These are phyloP conservation scores for Myriosclerotinia curreyana DNA, from an alignment of 2,329 filamentous ascomycete genomes.

Conservation along the genomic window DNA sequence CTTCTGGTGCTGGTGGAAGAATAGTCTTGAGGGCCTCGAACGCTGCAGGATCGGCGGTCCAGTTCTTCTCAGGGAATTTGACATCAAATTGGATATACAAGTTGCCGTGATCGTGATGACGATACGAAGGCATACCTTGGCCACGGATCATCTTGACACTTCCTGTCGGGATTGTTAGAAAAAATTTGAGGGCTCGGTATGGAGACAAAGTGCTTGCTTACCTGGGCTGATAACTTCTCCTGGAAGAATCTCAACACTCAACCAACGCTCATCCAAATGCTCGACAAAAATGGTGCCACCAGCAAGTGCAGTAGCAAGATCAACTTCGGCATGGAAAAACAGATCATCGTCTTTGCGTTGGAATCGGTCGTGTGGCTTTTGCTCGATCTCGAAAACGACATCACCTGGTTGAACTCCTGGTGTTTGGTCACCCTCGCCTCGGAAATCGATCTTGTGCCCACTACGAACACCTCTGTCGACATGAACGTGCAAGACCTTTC, in stretches of 20 bases:
- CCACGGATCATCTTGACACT: constrained; percentile 90
- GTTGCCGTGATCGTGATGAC: constrained; percentile 94
- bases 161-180: constrained; percentile 51
- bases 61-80: constrained; percentile 86
- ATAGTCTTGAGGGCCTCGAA: constrained; percentile 79
- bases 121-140: constrained; percentile 94
- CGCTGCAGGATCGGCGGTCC: constrained; percentile 62
- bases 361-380: constrained; percentile 96
- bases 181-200: constrained; percentile 29
- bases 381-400: constrained; percentile 97
- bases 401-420: constrained; percentile 92
- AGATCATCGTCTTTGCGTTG: constrained; percentile 95
- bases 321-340: constrained; percentile 92
- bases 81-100: constrained; percentile 97
- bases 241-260: constrained; percentile 86
- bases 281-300: constrained; percentile 90
- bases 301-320: constrained; percentile 89
- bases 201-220: constrained; percentile 50
- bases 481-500: constrained; percentile 97
- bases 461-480: constrained; percentile 92
- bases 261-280: constrained; percentile 95
- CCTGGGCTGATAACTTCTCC: constrained; percentile 93
- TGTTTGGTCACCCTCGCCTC: constrained; percentile 92
- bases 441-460: constrained; percentile 96
- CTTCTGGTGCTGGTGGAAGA: constrained; percentile 65